These are phyloP conservation scores for Saturnispora sekii DNA, from an alignment of 805 yeast genomes.

Conservation along the genomic window DNA sequence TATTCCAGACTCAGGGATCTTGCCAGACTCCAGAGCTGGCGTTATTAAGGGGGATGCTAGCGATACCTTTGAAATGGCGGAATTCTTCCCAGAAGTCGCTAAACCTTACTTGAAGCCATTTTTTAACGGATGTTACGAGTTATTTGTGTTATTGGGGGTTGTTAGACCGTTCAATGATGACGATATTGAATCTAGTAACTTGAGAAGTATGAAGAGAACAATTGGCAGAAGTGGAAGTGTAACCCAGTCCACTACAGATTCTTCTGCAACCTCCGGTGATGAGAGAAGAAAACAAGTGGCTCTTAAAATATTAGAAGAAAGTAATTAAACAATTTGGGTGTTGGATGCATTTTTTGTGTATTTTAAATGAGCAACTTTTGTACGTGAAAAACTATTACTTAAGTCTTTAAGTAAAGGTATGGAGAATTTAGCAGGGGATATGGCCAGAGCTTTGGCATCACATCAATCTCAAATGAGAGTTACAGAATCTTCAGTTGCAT, in stretches of 20 bases:
- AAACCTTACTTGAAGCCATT: constrained; percentile 44
- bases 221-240: constrained; percentile 14
- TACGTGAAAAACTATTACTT: too few species aligned
- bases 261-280: constrained; percentile 37
- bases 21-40: constrained; percentile 23
- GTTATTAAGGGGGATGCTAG: constrained; percentile 74
- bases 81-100: constrained; percentile 67
- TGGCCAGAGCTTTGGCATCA: constrained; percentile 4
- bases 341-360: background rate
- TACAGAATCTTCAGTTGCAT: constrained; percentile 31
- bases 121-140: constrained; percentile 34
- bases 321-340: constrained; percentile 9
- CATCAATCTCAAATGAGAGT: constrained; percentile 7
- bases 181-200: constrained; percentile 63
- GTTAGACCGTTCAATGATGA: constrained; percentile 57
- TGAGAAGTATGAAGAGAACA: constrained; percentile 57
- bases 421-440: constrained; percentile 6
- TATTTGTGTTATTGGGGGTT: constrained; percentile 35
- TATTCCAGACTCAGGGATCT: constrained; percentile 26
- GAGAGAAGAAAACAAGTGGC: constrained; percentile 76
- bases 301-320: constrained; percentile 60
- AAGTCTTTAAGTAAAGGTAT: background rate
- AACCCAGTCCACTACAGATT: constrained; percentile 9
- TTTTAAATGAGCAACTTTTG: background rate
- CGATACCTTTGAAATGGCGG: constrained; percentile 74